Evolutionary conservation across 306 rosid species (phyloP), one percentile per base, ranked within the genome.

Genomic region (Mucuna pruriens): DNA sequence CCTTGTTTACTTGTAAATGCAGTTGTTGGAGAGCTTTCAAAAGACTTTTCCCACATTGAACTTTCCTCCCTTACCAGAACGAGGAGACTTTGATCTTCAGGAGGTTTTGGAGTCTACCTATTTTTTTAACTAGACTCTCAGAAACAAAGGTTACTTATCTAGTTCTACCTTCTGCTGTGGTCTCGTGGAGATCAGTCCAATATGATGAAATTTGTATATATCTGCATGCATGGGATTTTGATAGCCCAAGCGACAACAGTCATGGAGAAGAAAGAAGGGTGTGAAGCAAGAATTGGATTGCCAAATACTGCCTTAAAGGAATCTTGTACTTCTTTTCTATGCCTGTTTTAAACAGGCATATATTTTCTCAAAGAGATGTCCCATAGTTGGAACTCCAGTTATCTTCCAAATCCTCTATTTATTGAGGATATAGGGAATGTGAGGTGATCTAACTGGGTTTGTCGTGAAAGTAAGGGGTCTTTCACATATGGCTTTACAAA

Each of bases 51-150:
- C 98, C 34, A 23, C 25, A 6, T 54, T 90, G 75, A 82, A 57
- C 1, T 95, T 95, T 57, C 97, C 98, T 55, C 89, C 90, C 39
- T 78, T 95, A 60, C 98, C 97, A 1, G 94, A 71, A 48, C 91
- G 97, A 48, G 98, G 98, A 70, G 97, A 92, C 83, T 95, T 93
- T 0, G 90, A 93, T 86, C 93, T 92, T 45, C 90, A 73, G 81
- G 91, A 91, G 64, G 97, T 92, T 82, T 80, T 93, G 76, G 81
- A 61, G 68, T 95, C 97, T 69, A 75, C 91, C 5, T 95, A 91
- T 83, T 92, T 95, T 86, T 92, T 95, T 90, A 93, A 92, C 88
- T 95, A 91, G 88, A 82, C 75, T 40, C 33, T 51, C 62, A 57
- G 55, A 60, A 83, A 44, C 71, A 61, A 70, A 16, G 63, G 70